phyloP scores from a whole-genome alignment of 345 rosid species.

The Bretschneidera sinensis region DNA sequence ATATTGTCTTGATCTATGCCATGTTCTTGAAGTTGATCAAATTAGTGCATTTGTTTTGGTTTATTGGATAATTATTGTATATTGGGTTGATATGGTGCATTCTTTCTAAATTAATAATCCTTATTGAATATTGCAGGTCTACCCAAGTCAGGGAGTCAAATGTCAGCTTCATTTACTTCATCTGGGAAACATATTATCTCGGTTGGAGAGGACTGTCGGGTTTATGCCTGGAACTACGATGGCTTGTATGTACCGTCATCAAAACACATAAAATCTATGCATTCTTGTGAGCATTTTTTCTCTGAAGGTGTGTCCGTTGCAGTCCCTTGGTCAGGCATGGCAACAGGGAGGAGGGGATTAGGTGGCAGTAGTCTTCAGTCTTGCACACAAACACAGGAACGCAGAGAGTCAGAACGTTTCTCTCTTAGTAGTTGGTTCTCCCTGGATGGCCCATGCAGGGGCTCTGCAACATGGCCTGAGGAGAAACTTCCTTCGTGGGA shows the following conservation, averaged over 20 bases:
- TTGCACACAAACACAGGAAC: constrained; percentile 10
- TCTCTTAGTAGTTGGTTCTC: constrained; percentile 55
- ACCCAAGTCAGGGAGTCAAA: constrained; percentile 57
- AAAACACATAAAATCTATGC: constrained; percentile 39
- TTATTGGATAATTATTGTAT: constrained; percentile 1
- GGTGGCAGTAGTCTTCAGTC: constrained; percentile 8
- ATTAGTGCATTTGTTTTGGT: neutral
- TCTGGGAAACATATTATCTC: constrained; percentile 73
- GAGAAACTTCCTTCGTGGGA: constrained; percentile 63
- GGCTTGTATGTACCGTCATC: constrained; percentile 23
- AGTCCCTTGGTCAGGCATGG: constrained; percentile 52
- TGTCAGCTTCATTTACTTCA: constrained; percentile 71
- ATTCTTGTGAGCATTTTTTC: constrained; percentile 66
- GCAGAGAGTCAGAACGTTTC: constrained; percentile 34
- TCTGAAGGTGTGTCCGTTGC: constrained; percentile 62
- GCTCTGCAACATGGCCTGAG: constrained; percentile 87
- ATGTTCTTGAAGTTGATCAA: neutral
- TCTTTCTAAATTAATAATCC: constrained; percentile 6
- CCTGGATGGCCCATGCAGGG: constrained; percentile 44
- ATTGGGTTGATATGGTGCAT: constrained; percentile 4
- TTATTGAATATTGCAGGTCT: constrained; percentile 38
- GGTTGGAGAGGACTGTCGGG: constrained; percentile 63
- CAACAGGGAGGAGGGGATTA: constrained; percentile 11
- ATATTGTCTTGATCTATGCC: constrained; percentile 2
- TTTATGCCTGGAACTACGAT: constrained; percentile 70